Base-by-base conservation (phyloP, 495 filamentous ascomycete genomes). In the Neurospora tetraspora region DNA sequence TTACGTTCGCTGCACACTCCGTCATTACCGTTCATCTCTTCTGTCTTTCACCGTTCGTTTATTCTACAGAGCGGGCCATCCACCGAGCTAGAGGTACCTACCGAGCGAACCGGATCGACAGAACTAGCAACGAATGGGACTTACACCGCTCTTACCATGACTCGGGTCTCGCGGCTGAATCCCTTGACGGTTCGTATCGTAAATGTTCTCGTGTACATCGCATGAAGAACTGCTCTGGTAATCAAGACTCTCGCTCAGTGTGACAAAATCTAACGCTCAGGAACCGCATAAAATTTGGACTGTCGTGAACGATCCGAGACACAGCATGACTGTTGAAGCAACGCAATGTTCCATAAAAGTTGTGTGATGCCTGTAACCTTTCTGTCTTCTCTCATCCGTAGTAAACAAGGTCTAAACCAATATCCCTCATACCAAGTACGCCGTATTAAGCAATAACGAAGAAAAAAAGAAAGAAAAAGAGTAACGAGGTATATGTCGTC, bases 401-500 rank as follows among this genome's bases (percentile, higher is more conserved):
- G 27, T 65, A 34, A 59, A 65, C 53, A 65, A 34, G 27, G 53
- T 65, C 53, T 65, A 34, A 34, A 34, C 53, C 53, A 31, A 61
- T 61, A 34, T 61, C 53, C 53, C 53, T 71, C 74, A 72, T 69
- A 68, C 70, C 73, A 69, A 69, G 65, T 72, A 71, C 69, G 71
- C 72, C 74, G 14, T 34, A 61, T 61, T 34, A 61, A 61, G 5
- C 53, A 61, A 34, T 61, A 23, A 12, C 27, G 14, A 61, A 18
- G 23, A 18, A 34, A 34, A 34, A 61, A 4, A 65, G 2, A 16
- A 34, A 61, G 11, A 53, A 16, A 16, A 16, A 8, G 2, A 27
- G 53, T 65, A 65, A 65, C 53, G 53, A 65, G 53, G 27, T 9
- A 65, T 47, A 11, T 34, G 27, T 34, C 53, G 53, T 36, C 53